Conservation (phyloP, 78 protist species). For the Creolimax fragrantissima region DNA sequence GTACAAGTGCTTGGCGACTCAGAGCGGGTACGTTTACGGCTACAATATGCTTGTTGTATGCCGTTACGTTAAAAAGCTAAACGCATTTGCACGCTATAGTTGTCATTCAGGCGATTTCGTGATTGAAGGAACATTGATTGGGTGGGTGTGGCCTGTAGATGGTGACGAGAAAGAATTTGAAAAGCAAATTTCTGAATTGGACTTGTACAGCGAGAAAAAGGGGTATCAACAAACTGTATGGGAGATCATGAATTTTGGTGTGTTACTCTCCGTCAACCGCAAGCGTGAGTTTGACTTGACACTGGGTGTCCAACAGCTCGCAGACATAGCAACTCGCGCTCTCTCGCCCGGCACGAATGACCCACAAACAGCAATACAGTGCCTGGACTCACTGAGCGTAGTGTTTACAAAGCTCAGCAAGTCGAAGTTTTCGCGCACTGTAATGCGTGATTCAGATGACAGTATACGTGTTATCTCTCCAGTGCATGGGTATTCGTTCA, state of each 20-base stretch:
- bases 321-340: neutral
- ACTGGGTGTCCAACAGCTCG: neutral
- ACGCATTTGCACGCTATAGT: too few relatives aligned
- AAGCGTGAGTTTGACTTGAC: neutral
- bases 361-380: neutral
- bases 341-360: neutral
- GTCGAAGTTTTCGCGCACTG: neutral
- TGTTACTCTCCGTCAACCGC: too few relatives aligned
- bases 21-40: neutral
- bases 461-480: neutral
- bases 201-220: neutral
- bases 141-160: neutral
- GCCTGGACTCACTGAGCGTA: neutral
- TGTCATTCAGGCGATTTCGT: neutral
- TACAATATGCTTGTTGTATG: too few relatives aligned
- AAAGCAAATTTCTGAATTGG: neutral
- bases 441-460: neutral
- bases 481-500: neutral
- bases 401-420: neutral
- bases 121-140: neutral
- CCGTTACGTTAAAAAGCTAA: too few relatives aligned
- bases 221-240: too few relatives aligned
- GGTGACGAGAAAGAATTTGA: neutral
- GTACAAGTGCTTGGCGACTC: neutral
- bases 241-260: too few relatives aligned